Base-by-base conservation (phyloP, 306 rosid species). In the Bauhinia variegata region DNA sequence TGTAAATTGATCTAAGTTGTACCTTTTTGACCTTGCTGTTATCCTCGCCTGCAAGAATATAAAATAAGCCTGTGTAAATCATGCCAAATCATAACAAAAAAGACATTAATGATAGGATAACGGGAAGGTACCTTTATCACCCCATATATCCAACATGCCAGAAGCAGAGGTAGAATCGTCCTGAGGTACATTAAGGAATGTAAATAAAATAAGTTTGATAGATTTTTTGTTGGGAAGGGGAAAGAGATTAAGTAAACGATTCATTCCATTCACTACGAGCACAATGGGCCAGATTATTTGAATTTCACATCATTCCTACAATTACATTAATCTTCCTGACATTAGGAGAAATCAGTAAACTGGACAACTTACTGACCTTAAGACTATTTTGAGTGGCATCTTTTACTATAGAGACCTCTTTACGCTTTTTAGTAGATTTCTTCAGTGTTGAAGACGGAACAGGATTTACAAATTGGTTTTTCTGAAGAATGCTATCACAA, bases 381-480 rank as follows among this genome's bases (percentile, higher is more conserved):
- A 62, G 36, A 75, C 7, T 73, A 31, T 38, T 78, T 64, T 60
- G 78, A 74, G 71, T 53, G n/a, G 31, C 72, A 48, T 46, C 82
- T 49, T 60, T 36, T 12, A 55, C 36, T 31, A 68, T 71, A 5
- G 82, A 57, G 51, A 67, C 59, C 32, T 54, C 68, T 65, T 80
- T 83, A 12, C 17, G 70, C 16, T 56, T 80, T 73, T 75, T 90
- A 63, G 83, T 75, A 31, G 81, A 48, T 62, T 87, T 93, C 87
- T 88, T 90, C 49, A 54, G 53, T 12, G 64, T 80, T 1, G 99
- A 90, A 78, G 95, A 85, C 11, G 90, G 91, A 18, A 93, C 96
- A 9, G 88, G 70, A 7, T 50, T 75, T 41, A 93, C 90, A 85
- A 93, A 90, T 31, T 82, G 92, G 67, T 90, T 93, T 80, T 86